A percentile compares a stretch with the other conserved stretches of the same genome.
Evolutionary conservation across 345 rosid genomes (phyloP).

Genomic region (Arabidopsis thaliana): TAIR10.1 NC_003076.8:2761001-2761500

Average conservation of each 20-base stretch:
- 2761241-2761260: slow-evolving; percentile 53
- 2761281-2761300: slow-evolving; percentile 70
- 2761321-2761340: neutral
- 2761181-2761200: slow-evolving; percentile 71
- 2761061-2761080: slow-evolving; percentile 98
- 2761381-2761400: neutral
- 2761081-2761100: slow-evolving; percentile 89
- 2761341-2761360: neutral
- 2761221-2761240: slow-evolving; percentile 60
- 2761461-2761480: neutral
- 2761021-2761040: slow-evolving; percentile 91
- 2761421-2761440: too few species aligned
- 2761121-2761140: slow-evolving; percentile 95
- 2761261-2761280: slow-evolving; percentile 60
- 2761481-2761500: slow-evolving; percentile 12
- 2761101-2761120: slow-evolving; percentile 92
- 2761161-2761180: slow-evolving; percentile 90
- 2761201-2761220: slow-evolving; percentile 79
- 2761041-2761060: slow-evolving; percentile 95
- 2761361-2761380: neutral
- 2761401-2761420: neutral
- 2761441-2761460: neutral
- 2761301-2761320: slow-evolving; percentile 63
- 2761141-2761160: slow-evolving; percentile 97
- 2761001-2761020: slow-evolving; percentile 98